Percentiles rank a stretch among this genome's conserved stretches.
These are phyloP conservation scores for Penicillium cinerascens DNA, from an alignment of 495 filamentous ascomycete genomes.

Conservation along the genomic window DNA sequence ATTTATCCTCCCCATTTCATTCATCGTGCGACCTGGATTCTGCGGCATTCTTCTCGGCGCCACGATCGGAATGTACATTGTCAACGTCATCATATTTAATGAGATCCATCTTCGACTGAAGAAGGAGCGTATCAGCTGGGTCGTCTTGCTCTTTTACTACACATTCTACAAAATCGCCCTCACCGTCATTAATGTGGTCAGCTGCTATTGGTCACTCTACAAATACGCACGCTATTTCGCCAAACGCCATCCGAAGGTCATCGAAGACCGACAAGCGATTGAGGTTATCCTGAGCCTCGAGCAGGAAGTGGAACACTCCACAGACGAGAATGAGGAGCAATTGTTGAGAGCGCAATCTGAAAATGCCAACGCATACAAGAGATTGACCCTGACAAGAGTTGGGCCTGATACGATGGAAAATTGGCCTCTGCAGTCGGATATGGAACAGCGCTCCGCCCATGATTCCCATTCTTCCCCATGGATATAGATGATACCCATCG, in stretches of 20 bases:
- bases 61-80: slow-evolving; percentile 35
- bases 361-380: not conserved
- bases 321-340: not conserved
- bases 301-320: slow-evolving; percentile 4
- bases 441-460: not conserved
- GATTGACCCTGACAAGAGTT: slow-evolving; percentile 11
- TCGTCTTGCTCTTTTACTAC: slow-evolving; percentile 34
- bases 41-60: slow-evolving; percentile 28
- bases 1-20: slow-evolving; percentile 45
- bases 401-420: not conserved
- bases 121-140: slow-evolving; percentile 32
- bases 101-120: slow-evolving; percentile 42
- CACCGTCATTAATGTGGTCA: slow-evolving; percentile 38
- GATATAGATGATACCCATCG: not conserved
- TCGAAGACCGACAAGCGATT: slow-evolving; percentile 41
- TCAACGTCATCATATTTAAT: slow-evolving; percentile 43
- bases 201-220: slow-evolving; percentile 42
- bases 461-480: not conserved
- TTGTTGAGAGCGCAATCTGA: not conserved
- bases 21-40: slow-evolving; percentile 38
- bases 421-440: not conserved
- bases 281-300: slow-evolving; percentile 33
- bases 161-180: slow-evolving; percentile 39
- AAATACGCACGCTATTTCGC: slow-evolving; percentile 45
- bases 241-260: slow-evolving; percentile 39